These are phyloP conservation scores for Paragyromitra xinjiangensis DNA, from an alignment of 495 filamentous ascomycete species.

Conservation along the genomic window DNA sequence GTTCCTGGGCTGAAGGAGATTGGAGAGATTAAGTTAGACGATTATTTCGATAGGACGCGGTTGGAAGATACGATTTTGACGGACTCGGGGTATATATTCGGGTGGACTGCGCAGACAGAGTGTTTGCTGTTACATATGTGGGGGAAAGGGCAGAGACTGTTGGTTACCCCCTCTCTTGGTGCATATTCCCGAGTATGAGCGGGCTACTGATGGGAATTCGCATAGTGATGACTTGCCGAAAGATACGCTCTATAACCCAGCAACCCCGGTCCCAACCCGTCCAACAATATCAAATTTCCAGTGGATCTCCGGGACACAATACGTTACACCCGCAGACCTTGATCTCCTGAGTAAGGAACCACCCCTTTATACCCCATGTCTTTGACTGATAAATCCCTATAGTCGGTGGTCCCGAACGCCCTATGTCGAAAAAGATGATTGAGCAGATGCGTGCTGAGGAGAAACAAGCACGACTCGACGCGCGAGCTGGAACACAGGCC, in stretches of 20 bases:
- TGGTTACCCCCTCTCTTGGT: background rate
- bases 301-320: slow-evolving; percentile 96
- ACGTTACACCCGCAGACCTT: slow-evolving; percentile 87
- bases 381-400: slow-evolving; percentile 14
- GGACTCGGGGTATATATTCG: slow-evolving; percentile 78
- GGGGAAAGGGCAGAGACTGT: slow-evolving; percentile 71
- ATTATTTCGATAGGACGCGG: slow-evolving; percentile 76
- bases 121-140: slow-evolving; percentile 80
- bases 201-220: slow-evolving; percentile 16
- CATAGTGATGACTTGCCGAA: slow-evolving; percentile 60
- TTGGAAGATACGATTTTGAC: slow-evolving; percentile 73
- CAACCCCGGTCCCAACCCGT: slow-evolving; percentile 74
- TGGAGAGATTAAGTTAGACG: slow-evolving; percentile 68
- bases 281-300: slow-evolving; percentile 96
- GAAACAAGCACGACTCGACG: slow-evolving; percentile 61
- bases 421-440: slow-evolving; percentile 80
- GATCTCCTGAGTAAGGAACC: slow-evolving; percentile 70
- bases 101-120: slow-evolving; percentile 91
- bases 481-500: slow-evolving; percentile 62
- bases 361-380: slow-evolving; percentile 56
- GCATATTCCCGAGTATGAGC: slow-evolving; percentile 51
- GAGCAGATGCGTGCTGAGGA: slow-evolving; percentile 69
- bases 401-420: slow-evolving; percentile 84
- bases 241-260: slow-evolving; percentile 80
- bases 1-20: slow-evolving; percentile 88